A percentile compares a stretch with the other conserved stretches of the same genome.
phyloP scores from a whole-genome alignment of 2,329 filamentous ascomycete genomes.

The Aspergillus melleus region DNA sequence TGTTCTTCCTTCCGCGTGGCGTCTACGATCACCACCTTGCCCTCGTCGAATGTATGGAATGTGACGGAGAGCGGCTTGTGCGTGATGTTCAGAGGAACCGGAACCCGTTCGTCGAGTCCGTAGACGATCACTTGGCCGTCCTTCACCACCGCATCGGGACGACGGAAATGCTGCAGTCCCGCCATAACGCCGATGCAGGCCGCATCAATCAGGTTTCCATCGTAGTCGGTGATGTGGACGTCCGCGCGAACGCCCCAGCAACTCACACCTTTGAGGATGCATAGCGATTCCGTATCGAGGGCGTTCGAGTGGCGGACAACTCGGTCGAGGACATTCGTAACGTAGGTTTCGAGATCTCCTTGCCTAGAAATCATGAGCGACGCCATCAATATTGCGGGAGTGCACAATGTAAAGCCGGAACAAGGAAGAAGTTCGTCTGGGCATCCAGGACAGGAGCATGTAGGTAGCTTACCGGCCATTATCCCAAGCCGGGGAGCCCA shows the following conservation, averaged over 20 bases:
- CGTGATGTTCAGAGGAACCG: conserved; percentile 84
- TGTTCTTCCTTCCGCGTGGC: conserved; percentile 53
- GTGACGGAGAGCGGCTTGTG: conserved; percentile 91
- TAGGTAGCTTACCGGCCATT: conserved; percentile 62
- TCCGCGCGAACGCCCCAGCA: conserved; percentile 91
- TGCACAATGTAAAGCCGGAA: no score
- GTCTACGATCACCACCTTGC: conserved; percentile 45
- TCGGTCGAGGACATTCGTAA: conserved; percentile 89
- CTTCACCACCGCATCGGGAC: conserved; percentile 84
- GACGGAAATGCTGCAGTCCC: conserved; percentile 84
- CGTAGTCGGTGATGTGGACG: conserved; percentile 85
- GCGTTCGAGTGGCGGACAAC: conserved; percentile 89
- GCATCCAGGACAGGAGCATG: not conserved
- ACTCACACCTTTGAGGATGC: conserved; percentile 84
- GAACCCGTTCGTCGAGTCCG: conserved; percentile 80
- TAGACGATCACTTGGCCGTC: conserved; percentile 84
- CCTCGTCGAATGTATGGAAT: conserved; percentile 72
- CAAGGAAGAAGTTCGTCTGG: no score
- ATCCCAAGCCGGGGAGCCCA: conserved; percentile 89
- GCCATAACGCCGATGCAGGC: conserved; percentile 85
- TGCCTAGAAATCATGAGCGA: conserved; percentile 50
- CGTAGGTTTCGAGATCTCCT: conserved; percentile 78
- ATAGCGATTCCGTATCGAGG: conserved; percentile 92
- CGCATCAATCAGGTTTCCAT: conserved; percentile 85
- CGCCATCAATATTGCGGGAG: no score